These are phyloP conservation scores for Berberis vulgaris DNA, from an alignment of 164 flowering plant genomes.

Conservation along the genomic window DNA sequence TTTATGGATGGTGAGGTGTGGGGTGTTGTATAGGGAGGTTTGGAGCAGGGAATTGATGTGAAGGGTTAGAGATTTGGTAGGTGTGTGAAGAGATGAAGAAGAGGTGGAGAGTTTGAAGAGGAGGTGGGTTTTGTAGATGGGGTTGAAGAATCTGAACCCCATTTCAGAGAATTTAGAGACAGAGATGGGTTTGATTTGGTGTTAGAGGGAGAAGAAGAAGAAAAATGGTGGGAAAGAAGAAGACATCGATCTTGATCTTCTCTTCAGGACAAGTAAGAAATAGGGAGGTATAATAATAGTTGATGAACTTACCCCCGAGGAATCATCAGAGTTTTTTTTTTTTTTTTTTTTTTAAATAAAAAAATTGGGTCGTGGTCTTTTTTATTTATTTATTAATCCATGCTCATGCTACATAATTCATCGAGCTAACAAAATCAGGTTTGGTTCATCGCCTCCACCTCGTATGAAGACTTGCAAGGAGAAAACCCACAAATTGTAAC, in stretches of 20 bases:
- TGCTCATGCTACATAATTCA: too few relatives aligned
- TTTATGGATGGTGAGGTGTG: constrained; percentile 21
- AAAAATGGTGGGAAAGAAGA: not conserved
- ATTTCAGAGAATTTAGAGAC: not conserved
- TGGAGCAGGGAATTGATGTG: constrained; percentile 5
- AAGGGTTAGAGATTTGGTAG: not conserved
- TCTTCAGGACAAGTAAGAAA: too few relatives aligned
- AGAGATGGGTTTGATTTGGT: not conserved
- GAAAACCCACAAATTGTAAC: too few relatives aligned
- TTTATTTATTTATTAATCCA: too few relatives aligned
- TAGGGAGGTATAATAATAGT: too few relatives aligned
- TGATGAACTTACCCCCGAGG: too few relatives aligned
- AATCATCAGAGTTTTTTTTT: too few relatives aligned
- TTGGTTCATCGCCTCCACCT: too few relatives aligned
- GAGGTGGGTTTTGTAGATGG: constrained; percentile 15
- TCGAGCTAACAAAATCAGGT: not conserved
- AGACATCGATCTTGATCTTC: not conserved
- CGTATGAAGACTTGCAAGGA: too few relatives aligned
- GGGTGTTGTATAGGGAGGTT: constrained; percentile 12
- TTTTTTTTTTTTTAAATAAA: too few relatives aligned
- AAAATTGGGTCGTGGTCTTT: not conserved
- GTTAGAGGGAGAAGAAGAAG: not conserved
- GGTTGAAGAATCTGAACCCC: constrained; percentile 25
- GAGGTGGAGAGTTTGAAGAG: constrained; percentile 14
- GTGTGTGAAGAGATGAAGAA: constrained; percentile 1